A percentile compares a stretch with the other conserved stretches of the same genome.
Conservation (phyloP, 768 basidiomycete species). For the Lanmaoa rubissima region DNA sequence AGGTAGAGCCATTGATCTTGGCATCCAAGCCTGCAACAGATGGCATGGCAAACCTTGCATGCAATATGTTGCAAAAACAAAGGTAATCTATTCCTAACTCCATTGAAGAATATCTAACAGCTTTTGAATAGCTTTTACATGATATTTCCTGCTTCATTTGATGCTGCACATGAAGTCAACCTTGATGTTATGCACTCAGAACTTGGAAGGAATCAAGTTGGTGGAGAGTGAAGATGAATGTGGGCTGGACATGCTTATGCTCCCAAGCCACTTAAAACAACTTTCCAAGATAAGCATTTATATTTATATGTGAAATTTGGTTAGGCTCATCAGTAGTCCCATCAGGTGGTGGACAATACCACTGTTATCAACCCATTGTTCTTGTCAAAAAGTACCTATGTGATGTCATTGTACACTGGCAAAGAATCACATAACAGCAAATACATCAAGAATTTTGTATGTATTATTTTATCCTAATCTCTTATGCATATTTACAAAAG, state of each 20-base stretch:
- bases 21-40: no score
- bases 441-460: slow-evolving; percentile 25
- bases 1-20: no score
- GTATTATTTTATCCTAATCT: not conserved
- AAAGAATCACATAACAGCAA: slow-evolving; percentile 20
- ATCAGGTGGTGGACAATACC: slow-evolving; percentile 72
- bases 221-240: slow-evolving; percentile 37
- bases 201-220: no score
- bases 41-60: no score
- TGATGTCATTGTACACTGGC: slow-evolving; percentile 37
- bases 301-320: no score
- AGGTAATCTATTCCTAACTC: no score
- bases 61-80: no score
- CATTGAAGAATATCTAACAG: no score
- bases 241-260: slow-evolving; percentile 80
- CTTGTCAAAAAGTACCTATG: slow-evolving; percentile 60
- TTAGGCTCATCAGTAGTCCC: not conserved
- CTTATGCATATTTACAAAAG: not conserved
- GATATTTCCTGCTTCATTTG: no score
- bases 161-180: no score
- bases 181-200: no score
- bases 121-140: no score
- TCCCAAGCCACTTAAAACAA: slow-evolving; percentile 87
- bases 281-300: slow-evolving; percentile 71
- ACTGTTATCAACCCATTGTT: slow-evolving; percentile 82